Evolutionary conservation across 306 rosid species (phyloP).

Genomic region (Chamaecrista fasciculata): DNA sequence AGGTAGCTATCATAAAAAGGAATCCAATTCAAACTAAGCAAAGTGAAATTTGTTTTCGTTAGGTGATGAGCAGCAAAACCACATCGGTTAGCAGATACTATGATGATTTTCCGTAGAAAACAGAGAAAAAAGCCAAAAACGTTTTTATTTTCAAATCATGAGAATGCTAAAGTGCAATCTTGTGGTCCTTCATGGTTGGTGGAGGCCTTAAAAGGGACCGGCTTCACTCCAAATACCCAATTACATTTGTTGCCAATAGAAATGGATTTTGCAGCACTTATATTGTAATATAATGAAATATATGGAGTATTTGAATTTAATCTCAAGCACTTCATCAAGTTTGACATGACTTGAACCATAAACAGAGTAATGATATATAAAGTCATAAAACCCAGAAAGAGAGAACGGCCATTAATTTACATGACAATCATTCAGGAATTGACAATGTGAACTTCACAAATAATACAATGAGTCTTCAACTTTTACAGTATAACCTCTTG

Average conservation of each 20-base stretch:
- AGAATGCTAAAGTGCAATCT: neutral
- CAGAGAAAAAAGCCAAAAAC: neutral
- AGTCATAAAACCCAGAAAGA: too few species aligned
- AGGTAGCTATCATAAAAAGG: neutral
- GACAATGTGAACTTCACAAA: conserved; percentile 48
- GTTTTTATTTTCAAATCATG: neutral
- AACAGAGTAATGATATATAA: too few species aligned
- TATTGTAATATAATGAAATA: too few species aligned
- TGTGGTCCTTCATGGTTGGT: conserved; percentile 2
- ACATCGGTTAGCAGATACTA: neutral
- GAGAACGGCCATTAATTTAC: conserved; percentile 20
- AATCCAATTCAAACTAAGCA: neutral
- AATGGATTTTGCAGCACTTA: conserved; percentile 1
- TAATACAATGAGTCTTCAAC: conserved; percentile 39
- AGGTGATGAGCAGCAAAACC: neutral
- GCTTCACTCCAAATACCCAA: conserved; percentile 1
- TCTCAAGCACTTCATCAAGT: too few species aligned
- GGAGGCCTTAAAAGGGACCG: neutral
- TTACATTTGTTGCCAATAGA: neutral
- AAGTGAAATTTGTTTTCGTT: neutral
- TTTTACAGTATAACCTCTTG: conserved; percentile 65
- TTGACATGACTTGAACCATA: too few species aligned
- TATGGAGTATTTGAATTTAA: too few species aligned
- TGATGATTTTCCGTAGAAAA: neutral
- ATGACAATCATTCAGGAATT: conserved; percentile 43